A percentile compares a stretch with the other conserved stretches of the same genome.
These are phyloP conservation scores for Penicillium lividum DNA, from an alignment of 495 filamentous ascomycete genomes.

Conservation along the genomic window DNA sequence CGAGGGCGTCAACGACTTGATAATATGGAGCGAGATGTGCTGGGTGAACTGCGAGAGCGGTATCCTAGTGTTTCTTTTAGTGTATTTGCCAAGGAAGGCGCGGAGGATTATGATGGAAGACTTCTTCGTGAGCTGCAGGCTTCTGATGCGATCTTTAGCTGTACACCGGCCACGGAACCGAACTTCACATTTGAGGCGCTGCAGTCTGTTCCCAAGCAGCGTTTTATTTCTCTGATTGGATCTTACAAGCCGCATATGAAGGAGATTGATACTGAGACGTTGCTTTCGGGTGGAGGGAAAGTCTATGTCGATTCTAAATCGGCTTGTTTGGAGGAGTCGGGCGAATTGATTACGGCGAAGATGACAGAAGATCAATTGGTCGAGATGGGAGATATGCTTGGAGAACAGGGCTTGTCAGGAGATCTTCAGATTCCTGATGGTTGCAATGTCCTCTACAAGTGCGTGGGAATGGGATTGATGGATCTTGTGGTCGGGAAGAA, in stretches of 20 bases:
- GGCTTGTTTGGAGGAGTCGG: constrained; percentile 80
- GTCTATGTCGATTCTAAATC: constrained; percentile 81
- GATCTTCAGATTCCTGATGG: constrained; percentile 27
- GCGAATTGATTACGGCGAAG: constrained; percentile 79
- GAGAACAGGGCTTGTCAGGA: constrained; percentile 38
- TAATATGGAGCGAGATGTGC: constrained; percentile 29
- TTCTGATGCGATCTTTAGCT: constrained; percentile 80
- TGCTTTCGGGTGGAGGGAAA: constrained; percentile 71
- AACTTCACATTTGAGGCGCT: constrained; percentile 64
- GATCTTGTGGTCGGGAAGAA: constrained; percentile 61
- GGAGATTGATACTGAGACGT: constrained; percentile 75
- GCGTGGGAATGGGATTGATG: constrained; percentile 52
- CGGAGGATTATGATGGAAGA: constrained; percentile 26
- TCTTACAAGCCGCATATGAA: constrained; percentile 83
- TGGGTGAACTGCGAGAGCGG: constrained; percentile 24
- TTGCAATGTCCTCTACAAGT: constrained; percentile 68
- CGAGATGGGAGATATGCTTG: constrained; percentile 82
- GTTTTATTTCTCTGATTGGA: constrained; percentile 80
- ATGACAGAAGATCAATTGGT: constrained; percentile 68
- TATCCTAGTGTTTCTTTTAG: constrained; percentile 30
- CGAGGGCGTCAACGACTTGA: constrained; percentile 56
- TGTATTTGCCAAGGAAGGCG: constrained; percentile 35
- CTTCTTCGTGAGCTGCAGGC: constrained; percentile 28
- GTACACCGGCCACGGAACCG: constrained; percentile 60
- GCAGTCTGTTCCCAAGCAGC: constrained; percentile 49